A percentile compares a stretch with the other conserved stretches of the same genome.
Evolutionary conservation across 306 rosid species (phyloP).

Genomic region (Sesbania bispinosa): DNA sequence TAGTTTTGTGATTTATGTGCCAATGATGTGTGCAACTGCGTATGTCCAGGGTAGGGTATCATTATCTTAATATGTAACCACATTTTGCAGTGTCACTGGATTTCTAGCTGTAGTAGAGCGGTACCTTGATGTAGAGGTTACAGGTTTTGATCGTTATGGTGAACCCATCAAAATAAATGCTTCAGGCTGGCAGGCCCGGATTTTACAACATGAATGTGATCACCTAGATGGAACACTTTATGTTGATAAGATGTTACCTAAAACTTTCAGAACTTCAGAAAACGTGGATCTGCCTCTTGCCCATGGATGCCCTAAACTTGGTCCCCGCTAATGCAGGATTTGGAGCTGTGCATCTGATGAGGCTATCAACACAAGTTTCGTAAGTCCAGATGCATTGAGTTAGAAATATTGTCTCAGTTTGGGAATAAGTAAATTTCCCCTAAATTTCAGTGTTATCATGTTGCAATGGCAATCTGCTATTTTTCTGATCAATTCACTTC

Average conservation of each 20-base stretch:
- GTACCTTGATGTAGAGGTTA: constrained; percentile 64
- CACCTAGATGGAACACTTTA: constrained; percentile 79
- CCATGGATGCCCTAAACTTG: constrained; percentile 69
- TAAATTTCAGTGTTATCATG: constrained; percentile 6
- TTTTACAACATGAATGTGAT: constrained; percentile 84
- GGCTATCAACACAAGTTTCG: background rate
- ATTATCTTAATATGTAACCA: background rate
- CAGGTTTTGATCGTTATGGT: constrained; percentile 68
- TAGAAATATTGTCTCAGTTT: background rate
- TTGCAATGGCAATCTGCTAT: background rate
- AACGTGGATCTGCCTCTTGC: constrained; percentile 65
- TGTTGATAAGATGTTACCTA: constrained; percentile 74
- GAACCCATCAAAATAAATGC: constrained; percentile 53
- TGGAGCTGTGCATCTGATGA: background rate
- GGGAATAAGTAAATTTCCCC: background rate
- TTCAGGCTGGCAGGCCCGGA: constrained; percentile 88
- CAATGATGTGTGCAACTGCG: background rate
- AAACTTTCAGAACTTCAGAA: constrained; percentile 60
- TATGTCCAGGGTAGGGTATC: background rate
- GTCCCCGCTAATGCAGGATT: constrained; percentile 31
- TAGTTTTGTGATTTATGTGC: background rate
- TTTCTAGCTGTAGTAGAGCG: constrained; percentile 64
- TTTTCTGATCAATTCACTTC: background rate
- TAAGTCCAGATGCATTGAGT: background rate
- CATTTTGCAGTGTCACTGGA: constrained; percentile 58